A percentile compares a stretch with the other conserved stretches of the same genome.
Evolutionary conservation across 1,139 yeast species (phyloP).

Genomic region (Geotrichum australiense): DNA sequence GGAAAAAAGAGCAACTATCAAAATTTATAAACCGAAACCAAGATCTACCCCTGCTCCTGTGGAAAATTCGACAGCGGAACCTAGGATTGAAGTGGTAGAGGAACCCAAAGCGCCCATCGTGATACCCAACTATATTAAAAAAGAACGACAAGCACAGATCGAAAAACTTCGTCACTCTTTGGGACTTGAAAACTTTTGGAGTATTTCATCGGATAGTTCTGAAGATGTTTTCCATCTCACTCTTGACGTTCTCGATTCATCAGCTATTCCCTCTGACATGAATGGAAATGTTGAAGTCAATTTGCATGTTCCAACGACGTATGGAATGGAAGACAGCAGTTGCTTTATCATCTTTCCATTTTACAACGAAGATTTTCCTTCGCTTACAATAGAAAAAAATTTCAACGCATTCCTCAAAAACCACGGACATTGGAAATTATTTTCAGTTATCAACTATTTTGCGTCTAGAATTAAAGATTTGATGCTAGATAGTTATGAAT

Average conservation of each 20-base stretch:
- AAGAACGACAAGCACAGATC: slow-evolving; percentile 14
- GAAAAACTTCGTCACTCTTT: slow-evolving; percentile 15
- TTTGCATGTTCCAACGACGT: slow-evolving; percentile 28
- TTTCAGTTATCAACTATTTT: slow-evolving; percentile 30
- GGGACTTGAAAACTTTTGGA: slow-evolving; percentile 12
- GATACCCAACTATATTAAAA: slow-evolving; percentile 14
- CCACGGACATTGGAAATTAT: slow-evolving; percentile 27
- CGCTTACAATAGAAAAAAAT: slow-evolving; percentile 27
- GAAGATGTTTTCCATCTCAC: slow-evolving; percentile 12
- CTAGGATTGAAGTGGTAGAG: not conserved
- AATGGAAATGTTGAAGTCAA: slow-evolving; percentile 19
- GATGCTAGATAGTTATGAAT: slow-evolving; percentile 17
- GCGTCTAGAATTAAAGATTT: slow-evolving; percentile 25
- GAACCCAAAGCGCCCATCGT: slow-evolving; percentile 7
- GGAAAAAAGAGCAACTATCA: slow-evolving; percentile 52
- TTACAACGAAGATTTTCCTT: slow-evolving; percentile 21
- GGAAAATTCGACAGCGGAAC: not conserved
- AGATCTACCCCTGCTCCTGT: not conserved
- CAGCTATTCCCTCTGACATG: slow-evolving; percentile 17
- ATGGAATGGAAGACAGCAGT: slow-evolving; percentile 22
- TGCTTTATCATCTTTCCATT: slow-evolving; percentile 22
- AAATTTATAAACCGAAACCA: slow-evolving; percentile 36
- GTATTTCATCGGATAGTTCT: slow-evolving; percentile 15
- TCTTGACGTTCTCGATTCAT: not conserved
- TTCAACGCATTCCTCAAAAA: slow-evolving; percentile 28